Conservation (phyloP, 805 yeast genomes). For the Kodamaea kakaduensis region DNA sequence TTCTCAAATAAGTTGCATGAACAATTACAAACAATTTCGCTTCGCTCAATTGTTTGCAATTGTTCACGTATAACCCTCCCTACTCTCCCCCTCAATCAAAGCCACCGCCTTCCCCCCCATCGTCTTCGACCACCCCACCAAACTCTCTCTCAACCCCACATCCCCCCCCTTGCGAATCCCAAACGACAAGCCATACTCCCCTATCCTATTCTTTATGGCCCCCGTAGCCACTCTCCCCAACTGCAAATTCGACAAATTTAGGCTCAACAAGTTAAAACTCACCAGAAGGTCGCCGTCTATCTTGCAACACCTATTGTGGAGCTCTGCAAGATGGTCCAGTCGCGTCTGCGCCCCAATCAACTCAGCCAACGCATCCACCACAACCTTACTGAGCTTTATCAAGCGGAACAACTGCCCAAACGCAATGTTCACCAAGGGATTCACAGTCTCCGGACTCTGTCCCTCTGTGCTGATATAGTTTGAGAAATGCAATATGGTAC, state of each 20-base stretch:
- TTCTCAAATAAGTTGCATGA: too few relatives aligned
- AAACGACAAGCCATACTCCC: conserved; percentile 26
- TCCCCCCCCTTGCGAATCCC: conserved; percentile 16
- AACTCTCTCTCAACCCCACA: conserved; percentile 26
- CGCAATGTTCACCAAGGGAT: conserved; percentile 33
- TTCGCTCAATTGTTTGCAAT: too few relatives aligned
- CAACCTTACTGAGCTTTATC: conserved; percentile 33
- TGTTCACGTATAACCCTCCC: conserved; percentile 27
- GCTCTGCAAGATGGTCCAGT: conserved; percentile 21
- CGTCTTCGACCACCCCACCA: not conserved
- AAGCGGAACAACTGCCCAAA: conserved; percentile 31
- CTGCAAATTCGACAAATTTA: conserved; percentile 19
- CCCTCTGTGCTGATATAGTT: conserved; percentile 23
- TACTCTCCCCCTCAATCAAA: conserved; percentile 27
- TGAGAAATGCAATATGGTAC: conserved; percentile 26
- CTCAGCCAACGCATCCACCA: conserved; percentile 27
- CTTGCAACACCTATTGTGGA: conserved; percentile 27
- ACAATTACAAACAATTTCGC: too few relatives aligned
- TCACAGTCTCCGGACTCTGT: conserved; percentile 9
- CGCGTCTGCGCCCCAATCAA: conserved; percentile 12
- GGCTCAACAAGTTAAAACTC: conserved; percentile 29
- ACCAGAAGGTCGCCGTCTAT: conserved; percentile 36
- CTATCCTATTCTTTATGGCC: conserved; percentile 23
- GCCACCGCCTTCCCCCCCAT: conserved; percentile 12
- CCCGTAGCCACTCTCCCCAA: conserved; percentile 24